A percentile compares a stretch with the other conserved stretches of the same genome.
phyloP scores from a whole-genome alignment of 2,329 filamentous ascomycete genomes.

The Cladorrhinum sp. region DNA sequence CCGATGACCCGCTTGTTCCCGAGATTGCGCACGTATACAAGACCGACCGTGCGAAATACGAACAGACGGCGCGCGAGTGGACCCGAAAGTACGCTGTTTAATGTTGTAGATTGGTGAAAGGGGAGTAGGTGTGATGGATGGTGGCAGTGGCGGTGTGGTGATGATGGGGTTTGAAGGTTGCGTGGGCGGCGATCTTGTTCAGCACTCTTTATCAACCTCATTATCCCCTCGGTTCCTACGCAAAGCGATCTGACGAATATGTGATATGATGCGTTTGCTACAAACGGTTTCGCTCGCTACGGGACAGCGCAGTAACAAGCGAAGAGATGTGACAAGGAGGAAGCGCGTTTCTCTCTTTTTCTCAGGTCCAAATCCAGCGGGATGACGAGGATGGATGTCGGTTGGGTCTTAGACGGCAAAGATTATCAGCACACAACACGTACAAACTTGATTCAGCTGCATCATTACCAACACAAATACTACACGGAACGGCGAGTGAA shows the following conservation, averaged over 20 bases:
- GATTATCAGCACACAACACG: neutral
- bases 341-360: neutral
- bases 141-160: slow-evolving; percentile 1
- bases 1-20: slow-evolving; percentile 95
- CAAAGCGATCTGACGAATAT: neutral
- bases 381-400: neutral
- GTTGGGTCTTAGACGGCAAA: neutral
- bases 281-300: neutral
- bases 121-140: slow-evolving; percentile 8
- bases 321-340: neutral
- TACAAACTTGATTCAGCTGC: neutral
- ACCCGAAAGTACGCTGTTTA: slow-evolving; percentile 98
- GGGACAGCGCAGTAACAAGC: neutral
- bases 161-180: neutral
- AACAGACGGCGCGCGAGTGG: slow-evolving; percentile 96
- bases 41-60: slow-evolving; percentile 93
- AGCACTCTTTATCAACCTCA: neutral
- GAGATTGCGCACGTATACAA: slow-evolving; percentile 99
- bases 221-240: neutral
- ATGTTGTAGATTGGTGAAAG: slow-evolving; percentile 7
- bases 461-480: neutral
- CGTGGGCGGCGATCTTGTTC: neutral
- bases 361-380: neutral
- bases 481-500: neutral
- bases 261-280: neutral